Percentiles rank a stretch among this genome's conserved stretches.
These are phyloP conservation scores for Thuidium tamariscinum DNA, from an alignment of 225 moss, liverwort and hornwort genomes.

Conservation along the genomic window DNA sequence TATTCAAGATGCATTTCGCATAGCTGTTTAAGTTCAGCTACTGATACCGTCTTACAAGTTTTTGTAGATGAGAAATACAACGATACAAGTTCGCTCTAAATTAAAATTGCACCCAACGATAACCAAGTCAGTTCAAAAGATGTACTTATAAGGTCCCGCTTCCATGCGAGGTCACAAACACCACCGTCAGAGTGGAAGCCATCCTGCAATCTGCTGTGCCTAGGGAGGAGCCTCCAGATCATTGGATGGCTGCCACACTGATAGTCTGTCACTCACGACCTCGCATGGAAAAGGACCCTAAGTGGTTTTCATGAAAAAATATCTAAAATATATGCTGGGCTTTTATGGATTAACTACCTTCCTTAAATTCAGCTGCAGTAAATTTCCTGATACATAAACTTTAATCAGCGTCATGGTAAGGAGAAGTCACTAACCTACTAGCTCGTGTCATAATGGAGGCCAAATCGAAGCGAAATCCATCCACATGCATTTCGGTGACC, in stretches of 20 bases:
- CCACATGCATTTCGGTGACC: slow-evolving; percentile 88
- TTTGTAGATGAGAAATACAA: not conserved
- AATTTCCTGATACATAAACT: not conserved
- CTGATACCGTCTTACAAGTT: not conserved
- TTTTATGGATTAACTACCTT: too few relatives aligned
- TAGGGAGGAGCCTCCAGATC: not conserved
- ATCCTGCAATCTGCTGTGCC: not conserved
- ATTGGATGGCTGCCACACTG: not conserved
- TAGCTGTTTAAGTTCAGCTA: not conserved
- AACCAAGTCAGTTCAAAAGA: not conserved
- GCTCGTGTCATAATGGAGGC: slow-evolving; percentile 86
- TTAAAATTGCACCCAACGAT: not conserved
- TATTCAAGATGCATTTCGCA: not conserved
- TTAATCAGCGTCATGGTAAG: not conserved
- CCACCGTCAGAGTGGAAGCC: not conserved
- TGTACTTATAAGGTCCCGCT: not conserved
- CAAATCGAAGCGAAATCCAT: slow-evolving; percentile 89
- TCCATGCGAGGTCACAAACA: not conserved
- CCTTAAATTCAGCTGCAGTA: too few relatives aligned
- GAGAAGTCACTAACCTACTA: slow-evolving; percentile 47
- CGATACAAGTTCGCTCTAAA: not conserved
- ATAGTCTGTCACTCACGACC: not conserved
- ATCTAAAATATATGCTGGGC: too few relatives aligned
- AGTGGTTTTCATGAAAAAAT: not conserved
- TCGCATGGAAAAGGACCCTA: not conserved